Evolutionary conservation across 192 early-diverging fungal species (phyloP), one percentile per base, ranked within the genome.

Genomic region (Coemansia sp.): DNA sequence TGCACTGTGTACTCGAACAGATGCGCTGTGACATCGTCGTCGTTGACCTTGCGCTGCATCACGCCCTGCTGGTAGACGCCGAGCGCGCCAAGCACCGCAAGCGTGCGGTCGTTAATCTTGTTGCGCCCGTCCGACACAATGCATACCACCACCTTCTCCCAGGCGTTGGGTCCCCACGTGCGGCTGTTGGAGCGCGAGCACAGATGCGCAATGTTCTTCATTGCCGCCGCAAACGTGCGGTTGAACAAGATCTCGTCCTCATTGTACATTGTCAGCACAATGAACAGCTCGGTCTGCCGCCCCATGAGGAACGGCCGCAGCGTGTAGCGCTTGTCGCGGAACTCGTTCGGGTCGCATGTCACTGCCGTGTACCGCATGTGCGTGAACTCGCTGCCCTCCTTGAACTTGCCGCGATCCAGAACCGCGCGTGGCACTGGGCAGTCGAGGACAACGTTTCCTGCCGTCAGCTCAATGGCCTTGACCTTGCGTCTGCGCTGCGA

Each of bases 291-390:
- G 2, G 94, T 96, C 41, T 88, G 67, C 63, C 93, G 84, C 42
- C 86, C 80, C 69, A 87, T 73, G 53, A 92, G 81, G 60, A 87
- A 83, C 57, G 83, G 94, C 15, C 94, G 86, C 61, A 99, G 82
- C 33, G 85, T 88, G 80, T 95, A 99, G 49, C 83, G 82, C 34
- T 89, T 77, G 34, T 76, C 60, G 33, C 69, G 65, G 80, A 96
- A 98, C 33, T 95, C 86, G 69, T 95, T 87, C 5, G 95, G 89
- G 67, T 94, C 88, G 75, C 88, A 90, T 13, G 93, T 94, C 11
- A 88, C 91, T 4, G 95, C 92, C 0, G 96, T 98, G 83, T 99
- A 99, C 25, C 96, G 86, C 85, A 95, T 88, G 69, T 95, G 88
- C 15, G 93, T 93, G 58, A 94, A 95, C 80, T 98, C 95, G 54